phyloP scores from a whole-genome alignment of 768 basidiomycete genomes.

The Pluteus cervinus region DNA sequence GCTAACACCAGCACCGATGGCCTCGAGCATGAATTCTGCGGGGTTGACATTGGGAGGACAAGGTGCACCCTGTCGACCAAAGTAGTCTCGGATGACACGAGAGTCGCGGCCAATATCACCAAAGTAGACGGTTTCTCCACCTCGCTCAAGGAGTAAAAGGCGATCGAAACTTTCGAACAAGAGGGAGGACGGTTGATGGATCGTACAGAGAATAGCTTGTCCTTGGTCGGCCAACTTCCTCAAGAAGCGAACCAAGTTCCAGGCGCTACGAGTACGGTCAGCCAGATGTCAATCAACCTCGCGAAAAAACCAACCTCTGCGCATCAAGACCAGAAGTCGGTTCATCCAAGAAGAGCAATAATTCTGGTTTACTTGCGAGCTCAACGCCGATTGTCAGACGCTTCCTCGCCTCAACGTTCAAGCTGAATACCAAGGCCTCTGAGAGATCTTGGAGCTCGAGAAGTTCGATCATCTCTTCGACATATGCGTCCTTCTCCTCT shows the following conservation, averaged over 20 bases:
- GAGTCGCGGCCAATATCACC: constrained; percentile 82
- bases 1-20: constrained; percentile 80
- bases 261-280: constrained; percentile 65
- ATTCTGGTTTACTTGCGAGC: constrained; percentile 79
- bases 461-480: constrained; percentile 79
- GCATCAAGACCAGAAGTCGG: constrained; percentile 39
- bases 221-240: constrained; percentile 80
- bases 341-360: constrained; percentile 65
- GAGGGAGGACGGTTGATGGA: constrained; percentile 82
- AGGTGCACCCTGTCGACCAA: constrained; percentile 63
- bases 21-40: constrained; percentile 74
- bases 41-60: constrained; percentile 80
- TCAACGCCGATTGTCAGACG: constrained; percentile 90
- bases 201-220: constrained; percentile 86
- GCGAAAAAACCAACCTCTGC: constrained; percentile 25
- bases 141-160: constrained; percentile 60
- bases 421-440: constrained; percentile 73
- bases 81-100: constrained; percentile 64
- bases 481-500: constrained; percentile 74
- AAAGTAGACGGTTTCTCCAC: constrained; percentile 92
- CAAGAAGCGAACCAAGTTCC: constrained; percentile 78
- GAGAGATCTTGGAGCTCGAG: constrained; percentile 80
- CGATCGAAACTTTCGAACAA: constrained; percentile 86
- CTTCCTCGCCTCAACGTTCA: constrained; percentile 69
- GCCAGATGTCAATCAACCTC: constrained; percentile 46